A percentile compares a stretch with the other conserved stretches of the same genome.
phyloP scores from a whole-genome alignment of 208 protist genomes.

The Trypanosoma rangeli region DNA sequence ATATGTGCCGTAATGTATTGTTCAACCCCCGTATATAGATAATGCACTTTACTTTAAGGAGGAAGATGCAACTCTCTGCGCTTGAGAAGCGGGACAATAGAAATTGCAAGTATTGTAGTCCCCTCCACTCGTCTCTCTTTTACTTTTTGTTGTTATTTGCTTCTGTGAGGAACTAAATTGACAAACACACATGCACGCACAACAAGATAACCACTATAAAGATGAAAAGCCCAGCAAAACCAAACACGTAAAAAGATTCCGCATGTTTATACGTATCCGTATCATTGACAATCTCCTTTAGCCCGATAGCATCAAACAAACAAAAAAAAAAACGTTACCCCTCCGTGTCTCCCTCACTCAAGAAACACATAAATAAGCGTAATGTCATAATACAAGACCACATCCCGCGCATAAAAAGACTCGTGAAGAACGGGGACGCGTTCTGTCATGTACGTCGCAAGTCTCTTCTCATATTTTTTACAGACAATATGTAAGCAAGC shows the following conservation, averaged over 20 bases:
- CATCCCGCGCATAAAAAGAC: too few species aligned
- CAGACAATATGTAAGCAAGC: neutral
- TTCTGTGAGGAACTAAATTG: too few species aligned
- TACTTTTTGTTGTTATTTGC: too few species aligned
- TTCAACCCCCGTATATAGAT: neutral
- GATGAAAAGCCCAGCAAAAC: neutral
- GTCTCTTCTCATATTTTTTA: neutral
- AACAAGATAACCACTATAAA: conserved; percentile 2
- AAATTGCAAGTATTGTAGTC: neutral
- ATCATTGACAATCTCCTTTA: neutral
- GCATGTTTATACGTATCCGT: neutral
- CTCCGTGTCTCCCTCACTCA: too few species aligned
- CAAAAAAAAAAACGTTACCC: too few species aligned
- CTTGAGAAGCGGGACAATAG: neutral
- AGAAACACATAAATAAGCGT: too few species aligned
- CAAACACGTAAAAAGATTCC: neutral
- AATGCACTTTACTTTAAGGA: neutral
- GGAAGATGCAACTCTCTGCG: neutral
- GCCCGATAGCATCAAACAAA: too few species aligned
- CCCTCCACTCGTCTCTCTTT: neutral
- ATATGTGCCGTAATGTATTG: conserved; percentile 5
- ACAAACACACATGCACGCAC: too few species aligned
- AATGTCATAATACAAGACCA: too few species aligned
- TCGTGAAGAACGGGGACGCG: too few species aligned
- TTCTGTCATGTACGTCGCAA: too few species aligned